phyloP scores from a whole-genome alignment of 129 eudicot genomes.

The Lactuca saligna region DNA sequence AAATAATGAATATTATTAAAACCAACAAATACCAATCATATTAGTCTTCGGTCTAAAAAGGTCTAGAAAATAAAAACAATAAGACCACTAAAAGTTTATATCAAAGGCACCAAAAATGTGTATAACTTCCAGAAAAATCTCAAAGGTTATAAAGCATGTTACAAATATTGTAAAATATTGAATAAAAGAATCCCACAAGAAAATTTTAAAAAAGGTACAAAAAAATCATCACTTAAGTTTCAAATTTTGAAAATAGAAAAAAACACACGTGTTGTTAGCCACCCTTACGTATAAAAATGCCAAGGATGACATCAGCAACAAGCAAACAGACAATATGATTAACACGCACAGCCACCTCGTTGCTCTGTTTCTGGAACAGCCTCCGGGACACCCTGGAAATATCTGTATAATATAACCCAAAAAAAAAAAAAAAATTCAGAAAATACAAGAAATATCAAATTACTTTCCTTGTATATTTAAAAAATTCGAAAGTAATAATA shows the following conservation, averaged over 20 bases:
- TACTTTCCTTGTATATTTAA: neutral
- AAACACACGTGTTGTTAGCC: constrained; percentile 23
- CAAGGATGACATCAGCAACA: constrained; percentile 23
- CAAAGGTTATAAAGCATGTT: neutral
- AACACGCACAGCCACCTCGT: constrained; percentile 95
- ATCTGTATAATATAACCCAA: constrained; percentile 41
- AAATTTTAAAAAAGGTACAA: neutral
- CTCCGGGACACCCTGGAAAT: constrained; percentile 94
- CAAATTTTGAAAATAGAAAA: neutral
- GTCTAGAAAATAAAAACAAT: too few species aligned
- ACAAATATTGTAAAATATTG: neutral
- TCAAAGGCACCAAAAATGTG: neutral
- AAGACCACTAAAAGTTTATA: too few species aligned
- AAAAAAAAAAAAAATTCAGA: neutral
- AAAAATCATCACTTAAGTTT: neutral
- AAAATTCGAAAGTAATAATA: too few species aligned
- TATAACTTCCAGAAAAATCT: neutral
- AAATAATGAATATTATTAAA: too few species aligned
- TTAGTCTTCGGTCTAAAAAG: too few species aligned
- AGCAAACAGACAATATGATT: neutral
- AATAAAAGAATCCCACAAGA: neutral
- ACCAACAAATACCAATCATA: too few species aligned
- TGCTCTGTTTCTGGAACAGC: constrained; percentile 79
- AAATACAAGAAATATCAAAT: too few species aligned
- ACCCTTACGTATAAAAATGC: constrained; percentile 37